Evolutionary conservation across 805 yeast species (phyloP).

Genomic region (Candida krabiensis): DNA sequence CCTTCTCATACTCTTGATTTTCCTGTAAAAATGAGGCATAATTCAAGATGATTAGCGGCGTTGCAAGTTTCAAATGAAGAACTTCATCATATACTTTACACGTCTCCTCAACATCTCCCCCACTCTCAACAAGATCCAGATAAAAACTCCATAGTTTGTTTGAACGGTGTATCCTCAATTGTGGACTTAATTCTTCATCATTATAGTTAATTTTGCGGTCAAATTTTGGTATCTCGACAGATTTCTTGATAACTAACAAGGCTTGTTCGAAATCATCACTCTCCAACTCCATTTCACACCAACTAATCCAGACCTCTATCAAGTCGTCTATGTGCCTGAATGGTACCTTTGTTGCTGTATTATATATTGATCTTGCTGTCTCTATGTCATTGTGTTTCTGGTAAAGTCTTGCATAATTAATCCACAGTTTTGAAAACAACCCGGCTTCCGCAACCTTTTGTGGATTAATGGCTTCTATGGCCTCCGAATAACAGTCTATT

Average conservation of each 20-base stretch:
- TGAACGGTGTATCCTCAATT: conserved; percentile 59
- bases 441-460: conserved; percentile 42
- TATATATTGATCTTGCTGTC: conserved; percentile 62
- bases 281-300: conserved; percentile 69
- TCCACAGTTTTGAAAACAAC: conserved; percentile 62
- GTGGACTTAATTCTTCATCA: conserved; percentile 51
- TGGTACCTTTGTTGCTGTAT: conserved; percentile 70
- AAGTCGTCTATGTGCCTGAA: conserved; percentile 62
- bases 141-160: conserved; percentile 71
- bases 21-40: conserved; percentile 63
- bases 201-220: conserved; percentile 28
- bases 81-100: conserved; percentile 50
- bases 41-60: conserved; percentile 64
- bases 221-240: conserved; percentile 28
- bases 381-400: conserved; percentile 51
- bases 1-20: conserved; percentile 44
- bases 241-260: conserved; percentile 33
- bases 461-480: conserved; percentile 67
- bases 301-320: conserved; percentile 66
- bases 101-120: conserved; percentile 42
- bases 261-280: conserved; percentile 45
- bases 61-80: conserved; percentile 61
- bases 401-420: conserved; percentile 64
- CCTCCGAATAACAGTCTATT: conserved; percentile 59
- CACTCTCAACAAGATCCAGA: conserved; percentile 65